These are phyloP conservation scores for Juncus effusus DNA, from an alignment of 176 grass and related monocot species.

Conservation along the genomic window DNA sequence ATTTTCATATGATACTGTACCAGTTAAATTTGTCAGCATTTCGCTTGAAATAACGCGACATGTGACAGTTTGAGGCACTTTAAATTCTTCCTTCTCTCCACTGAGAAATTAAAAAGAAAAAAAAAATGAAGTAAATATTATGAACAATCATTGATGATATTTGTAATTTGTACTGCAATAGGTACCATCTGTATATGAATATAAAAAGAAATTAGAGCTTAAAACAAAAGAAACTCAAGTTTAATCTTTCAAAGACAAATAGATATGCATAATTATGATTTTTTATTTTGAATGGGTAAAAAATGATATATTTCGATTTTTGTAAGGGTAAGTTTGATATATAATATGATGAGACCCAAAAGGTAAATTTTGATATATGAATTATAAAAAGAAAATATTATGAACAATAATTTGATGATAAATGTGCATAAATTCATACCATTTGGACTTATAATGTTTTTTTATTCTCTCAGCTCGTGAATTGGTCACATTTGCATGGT, in stretches of 20 bases:
- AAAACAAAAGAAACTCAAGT: too few species aligned
- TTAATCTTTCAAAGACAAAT: too few species aligned
- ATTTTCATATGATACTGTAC: constrained; percentile 27
- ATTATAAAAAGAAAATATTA: background rate
- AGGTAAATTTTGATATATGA: background rate
- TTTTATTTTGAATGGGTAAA: too few species aligned
- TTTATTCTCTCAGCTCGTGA: constrained; percentile 74
- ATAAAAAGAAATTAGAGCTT: too few species aligned
- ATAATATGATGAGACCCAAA: background rate
- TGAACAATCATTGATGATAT: background rate
- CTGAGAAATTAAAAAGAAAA: constrained; percentile 27
- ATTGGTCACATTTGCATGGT: constrained; percentile 83
- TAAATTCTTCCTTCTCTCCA: constrained; percentile 48
- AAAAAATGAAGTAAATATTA: background rate
- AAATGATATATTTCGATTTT: too few species aligned
- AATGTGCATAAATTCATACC: constrained; percentile 23
- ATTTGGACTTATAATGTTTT: constrained; percentile 76
- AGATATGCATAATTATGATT: too few species aligned
- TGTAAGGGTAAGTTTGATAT: too few species aligned
- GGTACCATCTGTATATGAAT: too few species aligned
- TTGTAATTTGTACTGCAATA: too few species aligned
- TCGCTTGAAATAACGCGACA: constrained; percentile 90
- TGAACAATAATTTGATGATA: background rate
- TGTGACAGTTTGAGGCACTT: constrained; percentile 68
- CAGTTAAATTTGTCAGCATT: constrained; percentile 48